These are phyloP conservation scores for Gloeostereum incarnatum DNA, from an alignment of 768 basidiomycete species.

Conservation along the genomic window DNA sequence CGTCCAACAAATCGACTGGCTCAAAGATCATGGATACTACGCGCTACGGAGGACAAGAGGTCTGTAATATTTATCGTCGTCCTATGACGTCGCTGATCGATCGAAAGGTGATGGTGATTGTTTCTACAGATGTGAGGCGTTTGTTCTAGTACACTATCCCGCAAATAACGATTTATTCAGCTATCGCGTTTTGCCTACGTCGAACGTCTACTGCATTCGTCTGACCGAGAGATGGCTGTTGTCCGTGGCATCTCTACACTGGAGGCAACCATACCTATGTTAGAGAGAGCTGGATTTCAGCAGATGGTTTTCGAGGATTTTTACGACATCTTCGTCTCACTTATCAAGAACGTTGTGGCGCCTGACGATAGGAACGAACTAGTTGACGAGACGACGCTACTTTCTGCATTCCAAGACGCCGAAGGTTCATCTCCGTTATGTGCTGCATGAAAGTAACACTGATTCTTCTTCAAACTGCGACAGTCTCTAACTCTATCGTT, in stretches of 20 bases:
- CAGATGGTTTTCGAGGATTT: conserved; percentile 67
- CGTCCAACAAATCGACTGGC: conserved; percentile 66
- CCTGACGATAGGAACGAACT: conserved; percentile 22
- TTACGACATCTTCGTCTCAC: conserved; percentile 46
- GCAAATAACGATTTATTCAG: conserved; percentile 27
- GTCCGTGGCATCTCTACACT: conserved; percentile 42
- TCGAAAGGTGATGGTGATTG: conserved; percentile 77
- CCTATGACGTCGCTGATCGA: conserved; percentile 1
- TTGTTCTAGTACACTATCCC: conserved; percentile 3
- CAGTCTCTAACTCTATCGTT: conserved; percentile 67
- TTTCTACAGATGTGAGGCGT: conserved; percentile 73
- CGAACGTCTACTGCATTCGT: conserved; percentile 48
- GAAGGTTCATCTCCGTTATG: conserved; percentile 26
- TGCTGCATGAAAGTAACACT: not conserved
- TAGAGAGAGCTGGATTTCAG: conserved; percentile 57
- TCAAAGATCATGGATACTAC: conserved; percentile 53
- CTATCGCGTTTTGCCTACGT: conserved; percentile 78
- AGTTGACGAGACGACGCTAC: conserved; percentile 27
- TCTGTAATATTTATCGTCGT: conserved; percentile 13
- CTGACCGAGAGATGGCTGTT: conserved; percentile 36
- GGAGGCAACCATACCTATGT: conserved; percentile 33
- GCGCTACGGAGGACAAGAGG: conserved; percentile 68
- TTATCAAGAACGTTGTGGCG: conserved; percentile 37
- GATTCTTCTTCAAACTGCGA: conserved; percentile 4
- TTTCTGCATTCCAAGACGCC: conserved; percentile 44